A percentile compares a stretch with the other conserved stretches of the same genome.
These are phyloP conservation scores for Acacia crassicarpa DNA, from an alignment of 306 rosid species.

Conservation along the genomic window DNA sequence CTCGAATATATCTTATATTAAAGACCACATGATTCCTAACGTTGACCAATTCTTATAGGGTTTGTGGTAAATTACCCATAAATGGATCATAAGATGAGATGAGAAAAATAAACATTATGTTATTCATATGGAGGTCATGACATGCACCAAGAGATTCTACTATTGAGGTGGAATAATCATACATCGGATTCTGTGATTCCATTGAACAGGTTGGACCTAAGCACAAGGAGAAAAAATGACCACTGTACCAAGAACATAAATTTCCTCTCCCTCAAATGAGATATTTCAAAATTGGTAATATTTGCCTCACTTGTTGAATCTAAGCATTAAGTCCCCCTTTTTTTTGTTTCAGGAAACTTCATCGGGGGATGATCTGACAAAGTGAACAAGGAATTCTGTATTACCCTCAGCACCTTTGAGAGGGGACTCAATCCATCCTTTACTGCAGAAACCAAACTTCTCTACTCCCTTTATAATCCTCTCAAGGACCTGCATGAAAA, in stretches of 20 bases:
- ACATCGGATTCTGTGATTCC: not conserved
- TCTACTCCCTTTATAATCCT: conserved; percentile 81
- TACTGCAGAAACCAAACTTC: conserved; percentile 69
- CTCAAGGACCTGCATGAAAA: conserved; percentile 65
- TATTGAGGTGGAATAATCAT: not conserved
- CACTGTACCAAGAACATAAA: conserved; percentile 14
- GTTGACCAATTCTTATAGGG: not conserved
- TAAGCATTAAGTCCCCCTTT: not conserved
- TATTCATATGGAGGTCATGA: not conserved
- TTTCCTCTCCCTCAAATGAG: conserved; percentile 4
- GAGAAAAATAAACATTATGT: not conserved
- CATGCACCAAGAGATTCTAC: not conserved
- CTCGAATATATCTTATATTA: no score
- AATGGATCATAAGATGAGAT: not conserved
- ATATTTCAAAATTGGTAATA: conserved; percentile 5
- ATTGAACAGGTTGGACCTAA: not conserved
- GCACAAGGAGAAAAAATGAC: not conserved
- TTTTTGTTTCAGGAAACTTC: conserved; percentile 8
- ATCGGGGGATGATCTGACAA: conserved; percentile 40
- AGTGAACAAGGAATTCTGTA: conserved; percentile 84
- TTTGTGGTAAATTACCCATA: not conserved
- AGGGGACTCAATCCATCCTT: conserved; percentile 92
- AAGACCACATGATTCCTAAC: not conserved
- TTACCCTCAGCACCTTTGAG: conserved; percentile 95
- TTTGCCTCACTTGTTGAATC: not conserved